Base-by-base conservation (phyloP, 2,329 filamentous ascomycete species). In the Orbilia oligospora region DNA sequence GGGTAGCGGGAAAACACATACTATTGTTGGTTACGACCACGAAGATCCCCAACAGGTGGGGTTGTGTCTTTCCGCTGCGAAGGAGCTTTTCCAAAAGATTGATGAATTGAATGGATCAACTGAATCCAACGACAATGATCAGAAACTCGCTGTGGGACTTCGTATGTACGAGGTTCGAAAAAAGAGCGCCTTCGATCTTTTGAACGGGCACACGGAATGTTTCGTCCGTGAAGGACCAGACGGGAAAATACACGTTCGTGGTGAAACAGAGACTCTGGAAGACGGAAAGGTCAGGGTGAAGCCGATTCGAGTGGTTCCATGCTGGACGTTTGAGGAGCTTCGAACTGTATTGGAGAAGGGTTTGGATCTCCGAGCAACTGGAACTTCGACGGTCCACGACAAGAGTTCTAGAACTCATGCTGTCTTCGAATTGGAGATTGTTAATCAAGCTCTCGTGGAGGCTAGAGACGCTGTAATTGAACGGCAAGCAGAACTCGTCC, bases 361-460 rank as follows among this genome's bases (percentile, higher is more conserved):
- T 0, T 80, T 86, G 0, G 80, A 81, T 10, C 76, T 81, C 4
- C 80, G 85, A 20, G 81, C 82, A 2, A 84, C 83, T 0, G 85
- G 85, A 1, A 82, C 83, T 5, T 87, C 86, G 1, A 83, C 82
- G 0, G 80, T 86, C 0, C 86, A 87, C 75, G 84, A 86, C 63
- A 83, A 86, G 71, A 87, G 86, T 70, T 86, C 85, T 0, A 83
- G 86, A 2, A 86, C 86, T 0, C 86, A 87, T 79, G 85, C 86
- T 0, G 81, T 87, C 0, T 58, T 87, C 3, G 83, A 86, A 71
- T 70, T 87, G 0, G 86, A 87, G 68, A 82, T 87, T 44, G 80
- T 87, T 5, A 86, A 83, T 14, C 80, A 81, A 48, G 71, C 76
- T 3, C 77, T 86, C 1, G 71, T 86, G 0, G 82, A 84, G 6